Evolutionary conservation across 805 yeast species (phyloP), one percentile per base, ranked within the genome.

Genomic region (Wickerhamomyces kurtzmanii): DNA sequence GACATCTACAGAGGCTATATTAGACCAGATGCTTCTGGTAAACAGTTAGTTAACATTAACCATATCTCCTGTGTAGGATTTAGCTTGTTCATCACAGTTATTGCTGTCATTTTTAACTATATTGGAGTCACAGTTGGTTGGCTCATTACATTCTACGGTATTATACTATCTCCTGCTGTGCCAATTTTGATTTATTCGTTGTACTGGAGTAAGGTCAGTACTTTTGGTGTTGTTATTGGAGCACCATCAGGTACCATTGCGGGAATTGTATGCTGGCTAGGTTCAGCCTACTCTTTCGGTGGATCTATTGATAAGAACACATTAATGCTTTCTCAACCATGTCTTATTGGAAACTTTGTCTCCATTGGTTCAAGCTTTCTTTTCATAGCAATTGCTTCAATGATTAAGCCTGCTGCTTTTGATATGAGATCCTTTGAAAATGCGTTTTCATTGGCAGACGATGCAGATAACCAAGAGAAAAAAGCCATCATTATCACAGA

Each of bases 81-180:
- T 34, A 59, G 65, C n/a, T 26, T 68, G 7, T 37, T 56, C 17
- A 53, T 56, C 51, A 65, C 55, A 10, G 51, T 47, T 18, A 29
- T 59, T 15, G 47, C 68, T 1, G 53, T 54, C 17, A 48, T 53
- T 11, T 60, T 63, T 44, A 57, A 59, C 37, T 57, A 60, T 33
- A 43, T 55, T 22, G 65, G 67, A 23, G 57, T 61, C 17, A 52
- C 64, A 22, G 53, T 53, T 14, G 55, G 61, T 6, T 62, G 66
- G 65, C 33, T 62, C 17, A 42, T 59, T 15, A 43, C 52, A 22
- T 56, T 60, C 36, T 40, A 47, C 10, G 68, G 68, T 30, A 58
- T 63, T 28, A 44, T 57, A 14, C 36, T 62, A 24, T 44, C 51
- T 8, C 63, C 66, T 4, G 62, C 51, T 28, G 60, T 53, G 10